Evolutionary conservation across 2,329 filamentous ascomycete genomes (phyloP), one percentile per base, ranked within the genome.

Genomic region (Cryoendolithus antarcticus): DNA sequence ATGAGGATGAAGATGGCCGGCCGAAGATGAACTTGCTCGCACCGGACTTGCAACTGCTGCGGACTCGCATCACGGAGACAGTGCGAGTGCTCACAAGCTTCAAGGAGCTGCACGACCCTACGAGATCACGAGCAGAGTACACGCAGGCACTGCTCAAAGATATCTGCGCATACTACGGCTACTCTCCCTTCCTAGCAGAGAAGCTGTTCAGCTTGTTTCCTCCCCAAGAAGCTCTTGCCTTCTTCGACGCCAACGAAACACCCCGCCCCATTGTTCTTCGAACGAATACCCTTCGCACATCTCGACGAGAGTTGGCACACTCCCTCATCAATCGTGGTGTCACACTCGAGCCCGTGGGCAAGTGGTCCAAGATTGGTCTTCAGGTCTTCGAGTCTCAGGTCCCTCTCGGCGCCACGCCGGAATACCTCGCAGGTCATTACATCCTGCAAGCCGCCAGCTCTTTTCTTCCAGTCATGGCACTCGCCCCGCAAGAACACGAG

Each of bases 231-330:
- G 91, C 91, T 0, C 93, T 96, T 52, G 88, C 88, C 39, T 98
- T 98, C 65, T 96, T 98, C 66, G 91, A 98, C 66, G 89, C 89
- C 53, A 98, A 98, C 77, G 91, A 98, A 66, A 86, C 84, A 21
- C 77, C 86, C 9, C 78, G 91, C 37, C 91, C 91, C 4, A 80
- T 98, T 42, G 91, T 98, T 48, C 93, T 98, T 58, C 80, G 91
- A 56, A 96, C 91, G 46, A 98, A 98, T 64, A 98, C 89, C 6
- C 75, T 98, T 43, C 82, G 86, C 51, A 80, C 77, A 9, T 76
- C 79, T 53, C 69, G 77, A 49, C 66, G 77, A 49, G 88, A 93
- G 46, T 80, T 98, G 11, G 91, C 91, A 7, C 88, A 95, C 61
- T 75, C 88, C 1, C 74, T 95, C 44, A 95, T 95, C 70, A 94